A percentile compares a stretch with the other conserved stretches of the same genome.
phyloP scores from a whole-genome alignment of 2,329 filamentous ascomycete species.

The Paraconiothyrium brasiliense region DNA sequence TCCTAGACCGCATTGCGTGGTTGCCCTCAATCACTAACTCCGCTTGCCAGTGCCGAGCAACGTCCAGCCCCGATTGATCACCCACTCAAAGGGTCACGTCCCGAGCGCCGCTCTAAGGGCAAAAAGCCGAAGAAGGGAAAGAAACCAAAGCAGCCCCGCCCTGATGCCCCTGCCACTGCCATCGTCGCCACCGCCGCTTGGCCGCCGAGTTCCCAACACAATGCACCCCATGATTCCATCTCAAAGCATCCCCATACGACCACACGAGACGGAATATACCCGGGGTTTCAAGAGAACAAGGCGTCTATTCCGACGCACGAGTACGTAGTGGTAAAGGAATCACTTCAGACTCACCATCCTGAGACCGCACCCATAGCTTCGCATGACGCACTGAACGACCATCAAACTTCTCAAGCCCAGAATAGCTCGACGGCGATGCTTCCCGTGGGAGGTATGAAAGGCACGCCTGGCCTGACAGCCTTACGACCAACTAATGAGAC shows the following conservation, averaged over 20 bases:
- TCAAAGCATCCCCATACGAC: neutral
- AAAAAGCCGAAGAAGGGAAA: slow-evolving; percentile 8
- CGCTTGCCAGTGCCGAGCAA: neutral
- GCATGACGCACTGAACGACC: neutral
- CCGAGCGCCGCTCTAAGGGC: neutral
- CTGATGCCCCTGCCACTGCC: neutral
- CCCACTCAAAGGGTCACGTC: neutral
- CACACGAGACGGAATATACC: neutral
- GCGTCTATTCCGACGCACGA: no score
- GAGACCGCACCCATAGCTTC: neutral
- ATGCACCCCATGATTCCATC: no score
- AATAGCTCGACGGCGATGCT: neutral
- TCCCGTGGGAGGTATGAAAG: neutral
- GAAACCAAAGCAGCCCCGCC: neutral
- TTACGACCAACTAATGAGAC: neutral
- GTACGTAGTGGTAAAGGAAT: neutral
- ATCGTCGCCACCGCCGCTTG: neutral
- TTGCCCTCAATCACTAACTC: neutral
- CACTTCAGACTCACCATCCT: neutral
- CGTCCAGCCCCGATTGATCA: no score
- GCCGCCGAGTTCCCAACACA: neutral
- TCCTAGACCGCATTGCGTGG: no score
- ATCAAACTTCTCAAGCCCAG: neutral
- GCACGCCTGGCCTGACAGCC: neutral
- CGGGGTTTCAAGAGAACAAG: neutral